A percentile compares a stretch with the other conserved stretches of the same genome.
Conservation (phyloP, 352 stramenopile genomes). For the Phytopythium vexans region DNA sequence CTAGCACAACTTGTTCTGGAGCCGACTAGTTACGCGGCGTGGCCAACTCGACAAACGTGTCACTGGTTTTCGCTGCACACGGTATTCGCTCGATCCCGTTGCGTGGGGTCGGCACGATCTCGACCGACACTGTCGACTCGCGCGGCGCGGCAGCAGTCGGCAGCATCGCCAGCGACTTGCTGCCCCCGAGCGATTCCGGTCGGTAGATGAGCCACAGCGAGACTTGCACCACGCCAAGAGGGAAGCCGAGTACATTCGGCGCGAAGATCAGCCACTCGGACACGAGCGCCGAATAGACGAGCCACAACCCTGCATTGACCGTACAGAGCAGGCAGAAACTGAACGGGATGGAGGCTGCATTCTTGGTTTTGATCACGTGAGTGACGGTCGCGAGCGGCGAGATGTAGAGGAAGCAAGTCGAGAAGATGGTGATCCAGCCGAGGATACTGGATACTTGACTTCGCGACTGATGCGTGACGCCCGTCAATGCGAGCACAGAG, state of each 20-base stretch:
- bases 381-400: conserved; percentile 8
- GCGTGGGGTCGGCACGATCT: no score
- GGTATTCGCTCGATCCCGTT: background rate
- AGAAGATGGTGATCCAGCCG: conserved; percentile 10
- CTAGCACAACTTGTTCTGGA: no score
- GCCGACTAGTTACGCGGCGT: no score
- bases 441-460: conserved; percentile 9
- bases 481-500: background rate
- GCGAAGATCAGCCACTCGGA: conserved; percentile 3
- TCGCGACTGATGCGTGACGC: conserved; percentile 8
- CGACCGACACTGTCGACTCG: background rate
- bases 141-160: no score
- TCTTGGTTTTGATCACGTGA: conserved; percentile 5
- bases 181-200: no score
- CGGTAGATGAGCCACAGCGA: conserved; percentile 1
- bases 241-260: background rate
- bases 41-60: background rate
- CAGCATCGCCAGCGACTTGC: no score
- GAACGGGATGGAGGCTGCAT: conserved; percentile 8
- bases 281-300: conserved; percentile 6
- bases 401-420: conserved; percentile 13
- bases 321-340: conserved; percentile 6
- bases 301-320: conserved; percentile 6
- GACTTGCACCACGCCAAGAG: conserved; percentile 1
- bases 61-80: background rate